A percentile compares a stretch with the other conserved stretches of the same genome.
Conservation (phyloP, 106 monocot genomes). For the Alisma plantagoaquatica region DNA sequence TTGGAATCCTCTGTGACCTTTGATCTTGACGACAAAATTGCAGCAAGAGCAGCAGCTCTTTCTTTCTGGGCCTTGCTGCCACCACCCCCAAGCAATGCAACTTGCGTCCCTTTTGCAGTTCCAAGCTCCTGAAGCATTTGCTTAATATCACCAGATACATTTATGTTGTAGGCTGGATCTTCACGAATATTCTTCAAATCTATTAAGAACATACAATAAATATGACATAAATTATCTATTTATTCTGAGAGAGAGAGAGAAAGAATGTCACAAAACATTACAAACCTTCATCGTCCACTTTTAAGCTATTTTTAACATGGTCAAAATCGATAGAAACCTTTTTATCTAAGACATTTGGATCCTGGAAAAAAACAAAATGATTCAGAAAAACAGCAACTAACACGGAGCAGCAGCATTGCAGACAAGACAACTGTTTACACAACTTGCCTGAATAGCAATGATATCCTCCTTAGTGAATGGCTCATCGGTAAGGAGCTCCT, state of each 20-base stretch:
- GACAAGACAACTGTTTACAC: background rate
- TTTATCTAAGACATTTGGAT: conserved; percentile 87
- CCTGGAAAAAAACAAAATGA: conserved; percentile 26
- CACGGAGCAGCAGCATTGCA: no score
- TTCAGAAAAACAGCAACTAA: conserved; percentile 2
- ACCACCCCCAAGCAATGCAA: conserved; percentile 86
- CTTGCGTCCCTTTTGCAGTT: conserved; percentile 71
- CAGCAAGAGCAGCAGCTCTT: conserved; percentile 89
- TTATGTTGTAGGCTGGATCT: conserved; percentile 95
- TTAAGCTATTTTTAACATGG: conserved; percentile 82
- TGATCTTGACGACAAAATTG: conserved; percentile 61
- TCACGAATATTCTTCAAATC: conserved; percentile 74
- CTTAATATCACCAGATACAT: conserved; percentile 89
- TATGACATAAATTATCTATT: background rate
- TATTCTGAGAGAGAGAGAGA: no score
- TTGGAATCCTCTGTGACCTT: conserved; percentile 52
- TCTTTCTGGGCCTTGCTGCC: conserved; percentile 90
- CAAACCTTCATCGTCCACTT: conserved; percentile 92
- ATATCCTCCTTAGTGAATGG: conserved; percentile 87
- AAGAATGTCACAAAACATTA: background rate
- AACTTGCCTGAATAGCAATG: conserved; percentile 83
- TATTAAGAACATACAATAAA: conserved; percentile 13
- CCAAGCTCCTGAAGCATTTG: conserved; percentile 95
- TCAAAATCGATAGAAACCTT: conserved; percentile 91
- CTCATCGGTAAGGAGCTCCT: conserved; percentile 88